These are phyloP conservation scores for Anisodus tanguticus DNA, from an alignment of 257 asterid genomes.

Conservation along the genomic window DNA sequence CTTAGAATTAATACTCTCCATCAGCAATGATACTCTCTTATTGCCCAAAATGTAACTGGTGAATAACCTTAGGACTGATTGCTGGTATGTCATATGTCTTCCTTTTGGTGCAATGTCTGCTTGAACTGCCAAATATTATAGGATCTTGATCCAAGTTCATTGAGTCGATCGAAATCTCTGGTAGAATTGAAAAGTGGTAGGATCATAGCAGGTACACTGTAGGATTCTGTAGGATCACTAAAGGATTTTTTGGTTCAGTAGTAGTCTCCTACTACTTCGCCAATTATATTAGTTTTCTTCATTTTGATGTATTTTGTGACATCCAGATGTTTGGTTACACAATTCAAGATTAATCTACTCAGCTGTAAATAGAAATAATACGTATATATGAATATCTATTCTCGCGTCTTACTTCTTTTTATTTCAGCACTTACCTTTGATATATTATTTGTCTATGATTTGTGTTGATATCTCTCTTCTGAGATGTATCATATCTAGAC, in stretches of 20 bases:
- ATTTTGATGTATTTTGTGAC: constrained; percentile 24
- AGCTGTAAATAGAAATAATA: not conserved
- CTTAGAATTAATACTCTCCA: not conserved
- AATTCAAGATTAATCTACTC: constrained; percentile 1
- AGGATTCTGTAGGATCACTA: constrained; percentile 18
- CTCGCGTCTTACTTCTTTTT: not conserved
- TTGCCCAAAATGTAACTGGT: not conserved
- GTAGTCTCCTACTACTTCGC: not conserved
- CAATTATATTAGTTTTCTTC: constrained; percentile 6
- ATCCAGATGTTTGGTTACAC: not conserved
- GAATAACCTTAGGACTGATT: not conserved
- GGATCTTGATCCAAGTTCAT: constrained; percentile 5
- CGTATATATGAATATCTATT: not conserved
- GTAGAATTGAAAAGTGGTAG: not conserved
- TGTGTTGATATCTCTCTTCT: constrained; percentile 2
- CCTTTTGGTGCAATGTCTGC: not conserved
- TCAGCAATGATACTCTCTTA: constrained; percentile 9
- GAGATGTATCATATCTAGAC: not conserved
- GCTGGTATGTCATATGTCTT: not conserved
- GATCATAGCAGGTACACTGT: constrained; percentile 11
- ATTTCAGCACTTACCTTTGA: not conserved
- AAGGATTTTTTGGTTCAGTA: not conserved
- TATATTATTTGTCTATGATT: not conserved
- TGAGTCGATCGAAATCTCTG: not conserved
- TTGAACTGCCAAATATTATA: constrained; percentile 4